Evolutionary conservation across 139 green algal species (phyloP).

Genomic region (Micromonas commoda): DNA sequence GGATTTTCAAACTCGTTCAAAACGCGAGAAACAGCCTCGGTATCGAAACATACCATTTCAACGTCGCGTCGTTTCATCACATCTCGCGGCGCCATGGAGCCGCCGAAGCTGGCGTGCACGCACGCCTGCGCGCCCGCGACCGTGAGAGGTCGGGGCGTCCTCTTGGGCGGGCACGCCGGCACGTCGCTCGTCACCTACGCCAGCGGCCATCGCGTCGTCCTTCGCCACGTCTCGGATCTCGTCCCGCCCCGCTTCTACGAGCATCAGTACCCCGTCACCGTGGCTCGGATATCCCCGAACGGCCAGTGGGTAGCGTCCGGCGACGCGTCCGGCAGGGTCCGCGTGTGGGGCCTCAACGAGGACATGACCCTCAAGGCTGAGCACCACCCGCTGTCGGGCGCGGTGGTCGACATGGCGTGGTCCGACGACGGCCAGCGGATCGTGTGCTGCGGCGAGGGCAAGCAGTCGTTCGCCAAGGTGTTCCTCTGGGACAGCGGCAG

Average conservation of each 20-base stretch:
- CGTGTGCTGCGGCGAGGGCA: slow-evolving; percentile 38
- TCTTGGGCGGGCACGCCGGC: slow-evolving; percentile 23
- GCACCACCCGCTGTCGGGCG: slow-evolving; percentile 34
- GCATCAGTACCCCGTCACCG: slow-evolving; percentile 36
- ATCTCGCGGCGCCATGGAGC: too few relatives aligned
- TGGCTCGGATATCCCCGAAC: slow-evolving; percentile 40
- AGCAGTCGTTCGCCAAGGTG: slow-evolving; percentile 26
- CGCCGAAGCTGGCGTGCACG: background rate
- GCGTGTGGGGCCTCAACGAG: slow-evolving; percentile 33
- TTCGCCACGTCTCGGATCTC: slow-evolving; percentile 35
- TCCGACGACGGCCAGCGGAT: slow-evolving; percentile 45
- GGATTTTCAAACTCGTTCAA: background rate
- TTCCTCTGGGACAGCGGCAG: slow-evolving; percentile 35
- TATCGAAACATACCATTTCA: too few relatives aligned
- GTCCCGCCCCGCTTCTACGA: slow-evolving; percentile 25
- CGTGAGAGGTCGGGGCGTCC: slow-evolving; percentile 13
- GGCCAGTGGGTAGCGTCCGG: slow-evolving; percentile 45
- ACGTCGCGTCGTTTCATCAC: background rate
- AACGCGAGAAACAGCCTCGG: too few relatives aligned
- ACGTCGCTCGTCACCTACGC: slow-evolving; percentile 14
- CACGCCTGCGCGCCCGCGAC: slow-evolving; percentile 11
- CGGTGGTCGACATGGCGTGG: slow-evolving; percentile 43
- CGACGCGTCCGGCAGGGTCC: slow-evolving; percentile 35
- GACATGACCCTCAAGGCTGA: slow-evolving; percentile 40
- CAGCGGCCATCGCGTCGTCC: slow-evolving; percentile 22